Conservation (phyloP, 257 asterid genomes). For the Solanum boliviense region DNA sequence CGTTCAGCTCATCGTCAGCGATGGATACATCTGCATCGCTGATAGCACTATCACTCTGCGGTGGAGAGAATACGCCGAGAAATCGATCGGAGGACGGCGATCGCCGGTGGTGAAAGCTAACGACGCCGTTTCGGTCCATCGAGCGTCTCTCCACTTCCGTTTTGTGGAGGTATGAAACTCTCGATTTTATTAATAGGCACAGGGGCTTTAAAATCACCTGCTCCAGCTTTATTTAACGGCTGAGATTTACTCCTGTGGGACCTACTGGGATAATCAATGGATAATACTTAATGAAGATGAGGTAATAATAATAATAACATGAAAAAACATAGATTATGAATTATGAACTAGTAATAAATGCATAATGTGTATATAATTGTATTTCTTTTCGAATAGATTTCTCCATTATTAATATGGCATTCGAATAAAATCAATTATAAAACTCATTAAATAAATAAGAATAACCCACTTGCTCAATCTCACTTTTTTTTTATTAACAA, state of each 20-base stretch:
- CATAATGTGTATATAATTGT: background rate
- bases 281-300: background rate
- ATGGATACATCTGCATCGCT: background rate
- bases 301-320: background rate
- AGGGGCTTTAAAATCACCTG: background rate
- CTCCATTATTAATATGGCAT: too few species aligned
- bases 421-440: too few species aligned
- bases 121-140: constrained; percentile 45
- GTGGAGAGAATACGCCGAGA: constrained; percentile 53
- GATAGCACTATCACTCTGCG: constrained; percentile 13
- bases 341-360: background rate
- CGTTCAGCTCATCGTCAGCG: constrained; percentile 52
- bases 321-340: background rate
- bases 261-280: background rate
- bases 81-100: constrained; percentile 63
- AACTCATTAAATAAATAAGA: too few species aligned
- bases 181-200: background rate
- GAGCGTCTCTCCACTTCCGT: background rate
- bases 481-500: too few species aligned
- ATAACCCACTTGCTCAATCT: too few species aligned
- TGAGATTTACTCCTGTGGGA: background rate
- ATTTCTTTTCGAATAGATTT: too few species aligned
- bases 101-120: constrained; percentile 19
- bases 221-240: background rate
- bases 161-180: background rate